Evolutionary conservation across 352 stramenopile species (phyloP), one percentile per base, ranked within the genome.

Genomic region (Phytophthora quininea): DNA sequence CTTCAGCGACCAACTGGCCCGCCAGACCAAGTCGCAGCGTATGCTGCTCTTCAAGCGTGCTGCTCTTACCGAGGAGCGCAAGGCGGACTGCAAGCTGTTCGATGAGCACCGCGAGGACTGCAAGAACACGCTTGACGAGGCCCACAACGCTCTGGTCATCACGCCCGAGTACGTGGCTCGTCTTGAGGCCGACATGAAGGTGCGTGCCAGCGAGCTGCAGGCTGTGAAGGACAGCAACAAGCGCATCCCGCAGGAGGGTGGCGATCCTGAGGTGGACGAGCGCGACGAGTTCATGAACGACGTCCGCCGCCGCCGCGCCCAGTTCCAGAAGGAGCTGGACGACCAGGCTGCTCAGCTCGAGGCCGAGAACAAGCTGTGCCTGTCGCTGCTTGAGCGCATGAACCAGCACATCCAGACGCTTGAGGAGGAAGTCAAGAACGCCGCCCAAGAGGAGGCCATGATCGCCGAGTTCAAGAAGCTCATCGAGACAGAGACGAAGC

Each of bases 201-300:
- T 94, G 33, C 86, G 88, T 53, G 79, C 76, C 4, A 73, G 84
- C 30, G 88, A 96, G 66, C 75, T 92, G 58, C 74, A 87, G 52
- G 77, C 82, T 56, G 88, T 96, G 24, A 64, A 91, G 31, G 83
- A 89, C n/a, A 93, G 83, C 75, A 96, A 96, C 82, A 82, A 96
- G 81, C 88, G 86, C 52, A 93, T 81, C 12, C 71, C 83, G 24
- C 83, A 89, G 56, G 88, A 96, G 55, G 88, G 88, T 38, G 80
- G 82, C 11, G 84, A 93, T 67, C 33, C 54, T 1, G 86, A 92
- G 55, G 71, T 93, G 15, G 86, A 96, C 56, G 83, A 93, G 59
- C 84, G 88, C 50, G 88, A 96, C 57, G 84, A 92, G 70, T 96
- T 95, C 62, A 96, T 96, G 88, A 96, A 96, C 69, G 85, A 94